phyloP scores from a whole-genome alignment of 129 eudicot species.

The Artemisia argyi region DNA sequence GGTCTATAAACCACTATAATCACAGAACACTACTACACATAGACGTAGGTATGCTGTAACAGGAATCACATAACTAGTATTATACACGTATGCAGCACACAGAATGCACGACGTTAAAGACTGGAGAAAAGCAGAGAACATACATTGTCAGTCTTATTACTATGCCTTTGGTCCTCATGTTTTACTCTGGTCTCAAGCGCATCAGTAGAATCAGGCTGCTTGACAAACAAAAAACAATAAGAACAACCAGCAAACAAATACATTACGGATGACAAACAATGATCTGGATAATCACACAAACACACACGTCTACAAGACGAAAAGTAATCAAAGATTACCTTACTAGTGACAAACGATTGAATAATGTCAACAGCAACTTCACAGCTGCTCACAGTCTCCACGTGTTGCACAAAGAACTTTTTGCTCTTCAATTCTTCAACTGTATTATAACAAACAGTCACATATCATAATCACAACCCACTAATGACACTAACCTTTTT shows the following conservation, averaged over 20 bases:
- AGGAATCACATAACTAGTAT: background rate
- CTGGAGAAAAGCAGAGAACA: conserved; percentile 26
- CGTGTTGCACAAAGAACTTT: conserved; percentile 76
- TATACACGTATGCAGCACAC: background rate
- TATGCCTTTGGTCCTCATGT: conserved; percentile 46
- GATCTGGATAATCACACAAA: conserved; percentile 8
- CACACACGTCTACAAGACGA: background rate
- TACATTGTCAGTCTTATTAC: conserved; percentile 60
- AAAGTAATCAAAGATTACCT: conserved; percentile 21
- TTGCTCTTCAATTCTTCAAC: conserved; percentile 60
- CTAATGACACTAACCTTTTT: too few relatives aligned
- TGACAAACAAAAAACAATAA: conserved; percentile 3
- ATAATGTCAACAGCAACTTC: conserved; percentile 56
- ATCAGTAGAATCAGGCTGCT: conserved; percentile 57
- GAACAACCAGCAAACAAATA: conserved; percentile 9
- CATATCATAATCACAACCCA: background rate
- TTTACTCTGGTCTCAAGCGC: conserved; percentile 32
- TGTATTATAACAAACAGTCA: conserved; percentile 25
- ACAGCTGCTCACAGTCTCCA: conserved; percentile 66
- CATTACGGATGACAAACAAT: conserved; percentile 3
- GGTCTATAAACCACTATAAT: background rate
- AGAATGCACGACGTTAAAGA: background rate
- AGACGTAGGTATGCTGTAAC: background rate
- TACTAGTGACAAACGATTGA: conserved; percentile 68
- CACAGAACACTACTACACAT: background rate